Evolutionary conservation across 257 asterid genomes (phyloP).

Genomic region (Thymus mandschuricus): DNA sequence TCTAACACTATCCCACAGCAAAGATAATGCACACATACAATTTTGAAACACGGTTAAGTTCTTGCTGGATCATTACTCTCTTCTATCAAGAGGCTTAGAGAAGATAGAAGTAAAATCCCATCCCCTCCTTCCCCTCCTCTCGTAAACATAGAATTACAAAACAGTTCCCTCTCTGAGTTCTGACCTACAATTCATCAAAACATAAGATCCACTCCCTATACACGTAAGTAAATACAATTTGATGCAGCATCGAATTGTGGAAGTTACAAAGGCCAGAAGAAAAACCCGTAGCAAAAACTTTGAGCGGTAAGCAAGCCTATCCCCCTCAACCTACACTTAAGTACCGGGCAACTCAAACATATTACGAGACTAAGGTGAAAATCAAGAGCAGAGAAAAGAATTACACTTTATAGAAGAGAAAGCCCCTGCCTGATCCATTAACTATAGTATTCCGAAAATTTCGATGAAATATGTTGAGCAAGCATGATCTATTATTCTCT

Average conservation of each 20-base stretch:
- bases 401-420: neutral
- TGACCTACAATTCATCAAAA: neutral
- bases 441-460: no score
- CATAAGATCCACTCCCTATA: neutral
- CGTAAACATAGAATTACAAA: neutral
- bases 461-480: neutral
- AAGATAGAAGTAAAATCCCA: neutral
- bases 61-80: conserved; percentile 11
- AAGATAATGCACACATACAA: neutral
- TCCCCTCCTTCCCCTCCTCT: neutral
- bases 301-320: neutral
- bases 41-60: conserved; percentile 11
- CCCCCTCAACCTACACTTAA: neutral
- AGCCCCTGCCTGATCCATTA: neutral
- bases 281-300: neutral
- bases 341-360: neutral
- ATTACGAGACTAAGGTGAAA: neutral
- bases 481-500: neutral
- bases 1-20: neutral
- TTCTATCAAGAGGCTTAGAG: conserved; percentile 20
- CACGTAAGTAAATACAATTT: neutral
- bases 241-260: conserved; percentile 2
- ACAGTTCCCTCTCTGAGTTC: neutral
- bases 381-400: no score
- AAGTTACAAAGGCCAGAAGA: neutral